These are phyloP conservation scores for Plectosphaerella plurivora DNA, from an alignment of 2,329 filamentous ascomycete species.

Conservation along the genomic window DNA sequence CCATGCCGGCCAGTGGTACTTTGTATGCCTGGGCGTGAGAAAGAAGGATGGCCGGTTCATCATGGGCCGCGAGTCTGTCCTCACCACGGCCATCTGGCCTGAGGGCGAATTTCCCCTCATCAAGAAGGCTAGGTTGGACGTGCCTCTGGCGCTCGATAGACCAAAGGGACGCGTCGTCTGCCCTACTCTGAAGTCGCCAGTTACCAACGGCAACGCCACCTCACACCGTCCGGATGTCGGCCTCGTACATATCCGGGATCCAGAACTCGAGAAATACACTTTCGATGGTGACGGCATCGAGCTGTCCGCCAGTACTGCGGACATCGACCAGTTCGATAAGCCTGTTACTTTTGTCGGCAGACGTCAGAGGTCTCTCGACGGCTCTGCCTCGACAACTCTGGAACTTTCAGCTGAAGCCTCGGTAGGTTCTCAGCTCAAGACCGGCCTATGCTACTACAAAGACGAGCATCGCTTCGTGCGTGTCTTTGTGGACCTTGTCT, in stretches of 20 bases:
- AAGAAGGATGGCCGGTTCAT: constrained; percentile 47
- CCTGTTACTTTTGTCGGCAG: constrained; percentile 5
- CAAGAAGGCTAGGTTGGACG: constrained; percentile 4
- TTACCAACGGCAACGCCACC: neutral
- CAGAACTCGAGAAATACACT: neutral
- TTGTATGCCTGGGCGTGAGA: constrained; percentile 47
- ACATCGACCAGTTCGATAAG: neutral
- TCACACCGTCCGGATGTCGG: neutral
- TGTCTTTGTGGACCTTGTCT: constrained; percentile 5
- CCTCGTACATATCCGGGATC: constrained; percentile 3
- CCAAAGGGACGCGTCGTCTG: neutral
- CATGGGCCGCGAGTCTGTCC: constrained; percentile 47
- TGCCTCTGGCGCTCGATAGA: neutral
- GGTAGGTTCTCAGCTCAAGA: constrained; percentile 2
- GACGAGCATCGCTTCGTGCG: constrained; percentile 15
- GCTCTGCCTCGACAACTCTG: neutral
- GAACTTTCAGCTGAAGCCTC: neutral
- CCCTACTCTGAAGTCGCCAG: neutral
- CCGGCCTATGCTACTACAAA: constrained; percentile 16
- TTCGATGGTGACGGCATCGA: neutral
- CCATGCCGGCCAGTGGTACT: constrained; percentile 43
- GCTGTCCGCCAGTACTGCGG: neutral
- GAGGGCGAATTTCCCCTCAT: constrained; percentile 28
- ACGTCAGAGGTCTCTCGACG: constrained; percentile 3
- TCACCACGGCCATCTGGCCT: constrained; percentile 31